These are phyloP conservation scores for Diaporthe sp. DNA, from an alignment of 2,329 filamentous ascomycete genomes.

Conservation along the genomic window DNA sequence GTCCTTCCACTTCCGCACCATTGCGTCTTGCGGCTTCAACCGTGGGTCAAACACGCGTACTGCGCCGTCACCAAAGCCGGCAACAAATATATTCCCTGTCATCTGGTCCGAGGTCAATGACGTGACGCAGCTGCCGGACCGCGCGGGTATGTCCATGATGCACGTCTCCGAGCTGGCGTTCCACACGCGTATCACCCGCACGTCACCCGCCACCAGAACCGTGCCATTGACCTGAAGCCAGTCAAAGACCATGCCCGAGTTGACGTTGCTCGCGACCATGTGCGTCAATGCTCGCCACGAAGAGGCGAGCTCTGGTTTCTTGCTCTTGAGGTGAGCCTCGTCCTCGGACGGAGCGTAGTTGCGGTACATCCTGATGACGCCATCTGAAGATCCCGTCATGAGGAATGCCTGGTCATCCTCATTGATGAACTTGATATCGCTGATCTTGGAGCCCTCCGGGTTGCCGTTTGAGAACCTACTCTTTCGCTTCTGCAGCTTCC, in stretches of 20 bases:
- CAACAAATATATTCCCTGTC: slow-evolving; percentile 94
- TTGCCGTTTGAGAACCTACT: slow-evolving; percentile 96
- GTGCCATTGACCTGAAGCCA: slow-evolving; percentile 99
- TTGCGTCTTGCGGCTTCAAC: slow-evolving; percentile 84
- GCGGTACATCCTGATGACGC: slow-evolving; percentile 92
- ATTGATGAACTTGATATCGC: slow-evolving; percentile 96
- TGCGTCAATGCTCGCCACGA: slow-evolving; percentile 93
- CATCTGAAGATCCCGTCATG: slow-evolving; percentile 95
- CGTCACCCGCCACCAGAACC: slow-evolving; percentile 94
- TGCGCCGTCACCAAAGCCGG: slow-evolving; percentile 95
- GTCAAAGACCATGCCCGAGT: slow-evolving; percentile 96
- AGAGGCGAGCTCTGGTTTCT: slow-evolving; percentile 85
- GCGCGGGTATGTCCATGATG: slow-evolving; percentile 91
- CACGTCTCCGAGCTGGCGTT: slow-evolving; percentile 94
- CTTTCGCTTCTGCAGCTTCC: slow-evolving; percentile 80
- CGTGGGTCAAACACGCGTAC: slow-evolving; percentile 95
- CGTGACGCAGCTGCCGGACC: slow-evolving; percentile 95
- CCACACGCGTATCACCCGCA: slow-evolving; percentile 96
- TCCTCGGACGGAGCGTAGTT: slow-evolving; percentile 80
- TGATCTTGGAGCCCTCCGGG: slow-evolving; percentile 89
- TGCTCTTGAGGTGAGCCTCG: slow-evolving; percentile 52
- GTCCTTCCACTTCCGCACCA: slow-evolving; percentile 98
- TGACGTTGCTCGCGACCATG: slow-evolving; percentile 92
- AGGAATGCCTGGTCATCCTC: slow-evolving; percentile 96
- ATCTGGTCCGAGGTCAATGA: slow-evolving; percentile 97